These are phyloP conservation scores for Acacia crassicarpa DNA, from an alignment of 306 rosid genomes.

Conservation along the genomic window DNA sequence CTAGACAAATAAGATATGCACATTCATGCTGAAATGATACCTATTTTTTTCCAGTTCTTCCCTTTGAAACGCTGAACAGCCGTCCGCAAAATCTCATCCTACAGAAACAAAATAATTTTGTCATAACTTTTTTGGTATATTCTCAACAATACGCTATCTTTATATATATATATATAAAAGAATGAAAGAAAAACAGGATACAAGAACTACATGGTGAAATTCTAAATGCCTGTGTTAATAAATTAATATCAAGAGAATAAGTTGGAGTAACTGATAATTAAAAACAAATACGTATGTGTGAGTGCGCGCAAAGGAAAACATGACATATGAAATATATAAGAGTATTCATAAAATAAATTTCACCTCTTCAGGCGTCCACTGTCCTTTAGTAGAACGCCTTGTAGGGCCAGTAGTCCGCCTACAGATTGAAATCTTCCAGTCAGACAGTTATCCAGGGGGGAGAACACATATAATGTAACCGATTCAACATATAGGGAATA, in stretches of 20 bases:
- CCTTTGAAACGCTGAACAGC: slow-evolving; percentile 95
- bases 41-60: slow-evolving; percentile 98
- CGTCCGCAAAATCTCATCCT: slow-evolving; percentile 82
- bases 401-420: slow-evolving; percentile 99
- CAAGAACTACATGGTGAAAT: neutral
- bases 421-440: slow-evolving; percentile 30
- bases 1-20: slow-evolving; percentile 8
- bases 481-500: neutral
- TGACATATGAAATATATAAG: neutral
- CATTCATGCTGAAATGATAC: slow-evolving; percentile 37
- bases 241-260: neutral
- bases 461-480: neutral
- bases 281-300: neutral
- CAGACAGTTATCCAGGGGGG: neutral
- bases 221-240: slow-evolving; percentile 11
- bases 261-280: neutral
- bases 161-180: no score
- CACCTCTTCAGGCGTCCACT: slow-evolving; percentile 97
- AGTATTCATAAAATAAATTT: slow-evolving; percentile 17
- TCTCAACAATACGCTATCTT: neutral
- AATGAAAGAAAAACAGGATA: neutral
- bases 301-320: neutral
- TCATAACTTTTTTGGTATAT: neutral
- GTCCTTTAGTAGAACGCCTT: slow-evolving; percentile 98
- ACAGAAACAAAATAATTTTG: slow-evolving; percentile 31